Conservation (phyloP, 2,329 filamentous ascomycete species). For the Zelopaecilomyces penicillatus region DNA sequence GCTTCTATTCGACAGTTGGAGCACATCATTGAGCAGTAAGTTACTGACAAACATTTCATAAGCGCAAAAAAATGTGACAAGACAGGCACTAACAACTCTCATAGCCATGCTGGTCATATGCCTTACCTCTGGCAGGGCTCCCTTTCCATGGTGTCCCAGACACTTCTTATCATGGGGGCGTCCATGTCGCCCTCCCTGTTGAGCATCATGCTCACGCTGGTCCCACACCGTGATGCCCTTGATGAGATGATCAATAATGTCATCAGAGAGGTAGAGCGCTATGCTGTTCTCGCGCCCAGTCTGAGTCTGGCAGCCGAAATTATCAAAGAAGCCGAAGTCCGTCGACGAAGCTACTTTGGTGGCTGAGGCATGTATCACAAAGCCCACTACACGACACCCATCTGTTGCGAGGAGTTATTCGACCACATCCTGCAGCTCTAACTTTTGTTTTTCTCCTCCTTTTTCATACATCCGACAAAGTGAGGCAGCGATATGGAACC, state of each 20-base stretch:
- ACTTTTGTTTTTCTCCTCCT: no score
- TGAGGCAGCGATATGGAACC: no score
- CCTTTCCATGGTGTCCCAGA: slow-evolving; percentile 74
- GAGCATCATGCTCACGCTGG: slow-evolving; percentile 50
- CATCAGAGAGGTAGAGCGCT: slow-evolving; percentile 65
- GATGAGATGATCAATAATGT: slow-evolving; percentile 73
- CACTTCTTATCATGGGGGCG: slow-evolving; percentile 73
- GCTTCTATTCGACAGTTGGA: slow-evolving; percentile 73
- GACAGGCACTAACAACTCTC: slow-evolving; percentile 8
- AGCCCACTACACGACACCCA: neutral
- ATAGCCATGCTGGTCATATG: slow-evolving; percentile 70
- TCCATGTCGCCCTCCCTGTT: slow-evolving; percentile 70
- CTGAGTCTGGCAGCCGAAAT: slow-evolving; percentile 70
- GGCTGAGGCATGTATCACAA: slow-evolving; percentile 26
- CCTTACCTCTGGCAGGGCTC: slow-evolving; percentile 82
- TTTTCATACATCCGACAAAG: no score
- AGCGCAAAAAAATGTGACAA: neutral
- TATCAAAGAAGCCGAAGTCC: slow-evolving; percentile 67
- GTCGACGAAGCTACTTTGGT: slow-evolving; percentile 55
- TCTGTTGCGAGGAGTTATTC: no score
- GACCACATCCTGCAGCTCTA: no score
- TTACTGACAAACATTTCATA: slow-evolving; percentile 14
- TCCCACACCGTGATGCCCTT: slow-evolving; percentile 51
- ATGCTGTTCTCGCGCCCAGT: slow-evolving; percentile 68
- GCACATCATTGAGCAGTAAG: slow-evolving; percentile 68